Percentiles rank a stretch among this genome's conserved stretches.
Evolutionary conservation across 805 yeast genomes (phyloP).

Genomic region (Candida cerambycidarum): DNA sequence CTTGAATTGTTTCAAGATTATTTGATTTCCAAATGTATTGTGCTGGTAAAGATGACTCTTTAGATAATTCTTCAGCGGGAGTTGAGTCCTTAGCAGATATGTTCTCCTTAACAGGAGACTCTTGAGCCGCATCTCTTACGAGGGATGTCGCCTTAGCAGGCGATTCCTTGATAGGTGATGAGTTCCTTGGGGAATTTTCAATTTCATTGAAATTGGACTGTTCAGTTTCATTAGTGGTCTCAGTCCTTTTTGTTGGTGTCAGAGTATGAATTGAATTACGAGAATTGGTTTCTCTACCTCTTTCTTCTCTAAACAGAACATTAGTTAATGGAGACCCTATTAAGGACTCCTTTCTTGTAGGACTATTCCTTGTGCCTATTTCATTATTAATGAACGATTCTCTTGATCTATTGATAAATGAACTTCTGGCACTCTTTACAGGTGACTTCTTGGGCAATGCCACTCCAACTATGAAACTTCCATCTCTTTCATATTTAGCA

Average conservation of each 20-base stretch:
- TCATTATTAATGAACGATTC: constrained; percentile 1
- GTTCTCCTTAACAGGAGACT: too few species aligned
- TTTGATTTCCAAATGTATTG: constrained; percentile 3
- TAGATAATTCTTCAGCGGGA: too few species aligned
- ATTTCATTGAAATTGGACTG: too few species aligned
- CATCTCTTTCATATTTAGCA: constrained; percentile 9
- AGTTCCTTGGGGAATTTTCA: too few species aligned
- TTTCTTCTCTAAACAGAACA: too few species aligned
- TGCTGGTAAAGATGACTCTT: too few species aligned
- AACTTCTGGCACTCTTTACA: background rate
- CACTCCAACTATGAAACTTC: constrained; percentile 8
- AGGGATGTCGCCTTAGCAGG: too few species aligned
- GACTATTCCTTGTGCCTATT: background rate
- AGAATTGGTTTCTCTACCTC: background rate
- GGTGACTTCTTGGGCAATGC: constrained; percentile 10
- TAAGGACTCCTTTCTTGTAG: too few species aligned
- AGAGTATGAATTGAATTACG: background rate
- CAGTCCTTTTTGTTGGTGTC: background rate
- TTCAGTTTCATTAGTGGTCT: background rate
- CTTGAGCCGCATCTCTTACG: too few species aligned
- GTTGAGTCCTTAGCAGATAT: too few species aligned
- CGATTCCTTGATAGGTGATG: too few species aligned
- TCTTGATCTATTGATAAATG: background rate
- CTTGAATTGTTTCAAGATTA: constrained; percentile 2
- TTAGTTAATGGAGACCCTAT: too few species aligned